phyloP scores from a whole-genome alignment of 805 yeast genomes.

The Cyberlindnera meyerae region DNA sequence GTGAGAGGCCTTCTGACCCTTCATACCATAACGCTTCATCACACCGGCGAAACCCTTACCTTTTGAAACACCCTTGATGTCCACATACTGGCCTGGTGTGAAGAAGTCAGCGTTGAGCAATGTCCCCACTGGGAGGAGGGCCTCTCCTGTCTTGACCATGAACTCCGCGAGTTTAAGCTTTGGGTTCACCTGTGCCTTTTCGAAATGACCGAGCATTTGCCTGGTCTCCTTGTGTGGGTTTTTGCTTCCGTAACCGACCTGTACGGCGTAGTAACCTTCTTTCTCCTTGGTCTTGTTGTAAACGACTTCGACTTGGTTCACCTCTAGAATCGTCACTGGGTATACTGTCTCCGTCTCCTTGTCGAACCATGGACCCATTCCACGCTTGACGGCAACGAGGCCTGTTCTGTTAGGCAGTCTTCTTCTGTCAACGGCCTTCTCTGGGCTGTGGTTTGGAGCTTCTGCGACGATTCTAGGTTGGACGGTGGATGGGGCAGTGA shows the following conservation, averaged over 20 bases:
- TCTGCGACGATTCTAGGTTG: slow-evolving; percentile 34
- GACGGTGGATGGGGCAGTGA: slow-evolving; percentile 33
- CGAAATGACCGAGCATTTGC: slow-evolving; percentile 68
- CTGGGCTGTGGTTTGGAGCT: slow-evolving; percentile 60
- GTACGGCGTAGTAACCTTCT: slow-evolving; percentile 82
- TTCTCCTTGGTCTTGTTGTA: slow-evolving; percentile 62
- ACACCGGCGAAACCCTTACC: slow-evolving; percentile 99
- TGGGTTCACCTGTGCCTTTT: slow-evolving; percentile 78
- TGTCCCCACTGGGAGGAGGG: slow-evolving; percentile 72
- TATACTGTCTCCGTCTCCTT: slow-evolving; percentile 57
- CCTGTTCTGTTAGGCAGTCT: slow-evolving; percentile 79
- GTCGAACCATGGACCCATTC: slow-evolving; percentile 84
- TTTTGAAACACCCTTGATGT: slow-evolving; percentile 70
- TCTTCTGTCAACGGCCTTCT: slow-evolving; percentile 64
- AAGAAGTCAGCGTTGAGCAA: slow-evolving; percentile 80
- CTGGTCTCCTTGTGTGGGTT: slow-evolving; percentile 57
- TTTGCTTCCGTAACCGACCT: slow-evolving; percentile 78
- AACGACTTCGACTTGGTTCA: slow-evolving; percentile 84
- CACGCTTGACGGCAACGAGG: slow-evolving; percentile 74
- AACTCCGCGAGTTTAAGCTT: slow-evolving; percentile 74
- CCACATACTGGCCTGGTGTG: slow-evolving; percentile 77
- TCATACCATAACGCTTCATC: slow-evolving; percentile 90
- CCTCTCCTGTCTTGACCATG: slow-evolving; percentile 61
- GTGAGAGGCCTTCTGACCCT: slow-evolving; percentile 87
- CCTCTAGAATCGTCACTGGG: slow-evolving; percentile 85